These are phyloP conservation scores for Fraxinus latifolia DNA, from an alignment of 305 asterid genomes.

Conservation along the genomic window DNA sequence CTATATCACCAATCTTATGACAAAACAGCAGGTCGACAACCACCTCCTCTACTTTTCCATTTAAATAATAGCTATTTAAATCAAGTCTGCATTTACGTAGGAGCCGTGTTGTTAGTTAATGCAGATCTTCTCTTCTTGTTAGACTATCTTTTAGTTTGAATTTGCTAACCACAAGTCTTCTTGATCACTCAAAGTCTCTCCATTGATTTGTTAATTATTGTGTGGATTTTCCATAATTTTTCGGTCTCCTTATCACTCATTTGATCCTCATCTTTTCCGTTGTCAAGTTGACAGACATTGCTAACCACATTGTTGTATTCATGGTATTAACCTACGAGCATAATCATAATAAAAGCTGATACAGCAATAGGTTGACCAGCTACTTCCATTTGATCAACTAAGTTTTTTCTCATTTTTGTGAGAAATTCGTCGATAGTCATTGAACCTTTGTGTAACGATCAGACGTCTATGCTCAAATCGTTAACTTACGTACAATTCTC, in stretches of 20 bases:
- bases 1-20: too few relatives aligned
- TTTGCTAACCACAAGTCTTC: background rate
- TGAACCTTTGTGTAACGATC: too few relatives aligned
- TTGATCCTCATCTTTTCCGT: background rate
- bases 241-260: background rate
- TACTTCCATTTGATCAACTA: background rate
- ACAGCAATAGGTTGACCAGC: background rate
- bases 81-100: too few relatives aligned
- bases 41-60: too few relatives aligned
- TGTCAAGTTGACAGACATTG: background rate
- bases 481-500: too few relatives aligned
- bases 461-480: too few relatives aligned
- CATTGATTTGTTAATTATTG: too few relatives aligned
- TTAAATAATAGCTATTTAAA: too few relatives aligned
- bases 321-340: background rate
- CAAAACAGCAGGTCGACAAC: too few relatives aligned
- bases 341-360: background rate
- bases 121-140: background rate
- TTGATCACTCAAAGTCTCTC: background rate
- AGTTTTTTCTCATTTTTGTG: background rate
- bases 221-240: background rate
- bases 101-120: background rate
- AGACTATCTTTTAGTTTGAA: background rate
- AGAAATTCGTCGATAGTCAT: background rate
- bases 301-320: background rate